Evolutionary conservation across 208 protist species (phyloP).

Genomic region (Strigomonas galati): DNA sequence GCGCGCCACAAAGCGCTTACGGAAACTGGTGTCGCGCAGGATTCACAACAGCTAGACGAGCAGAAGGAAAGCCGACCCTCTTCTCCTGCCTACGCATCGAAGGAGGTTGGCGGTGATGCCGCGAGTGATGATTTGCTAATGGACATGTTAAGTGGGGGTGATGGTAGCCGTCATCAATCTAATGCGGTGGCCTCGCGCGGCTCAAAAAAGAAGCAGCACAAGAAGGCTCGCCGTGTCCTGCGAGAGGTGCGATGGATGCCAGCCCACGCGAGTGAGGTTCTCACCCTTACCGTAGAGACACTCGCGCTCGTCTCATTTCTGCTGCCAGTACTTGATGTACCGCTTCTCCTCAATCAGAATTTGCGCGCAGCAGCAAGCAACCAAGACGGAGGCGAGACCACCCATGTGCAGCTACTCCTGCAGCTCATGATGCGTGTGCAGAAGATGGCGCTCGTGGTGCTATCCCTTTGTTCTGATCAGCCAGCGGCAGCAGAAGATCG

Average conservation of each 20-base stretch:
- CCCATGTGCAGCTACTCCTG: slow-evolving; percentile 21
- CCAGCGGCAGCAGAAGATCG: not conserved
- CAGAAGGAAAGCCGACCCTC: too few species aligned
- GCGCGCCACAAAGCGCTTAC: not conserved
- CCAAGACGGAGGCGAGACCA: not conserved
- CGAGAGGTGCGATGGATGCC: slow-evolving; percentile 65
- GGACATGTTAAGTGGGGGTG: slow-evolving; percentile 22
- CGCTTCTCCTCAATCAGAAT: not conserved
- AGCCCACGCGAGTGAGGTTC: slow-evolving; percentile 38
- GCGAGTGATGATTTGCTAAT: slow-evolving; percentile 27
- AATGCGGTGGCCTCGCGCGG: too few species aligned
- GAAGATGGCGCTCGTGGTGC: slow-evolving; percentile 35
- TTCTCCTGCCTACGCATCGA: too few species aligned
- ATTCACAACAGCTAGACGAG: too few species aligned
- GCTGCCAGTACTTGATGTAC: slow-evolving; percentile 36
- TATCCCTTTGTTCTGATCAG: slow-evolving; percentile 21
- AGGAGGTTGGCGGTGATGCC: not conserved
- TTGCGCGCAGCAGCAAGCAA: not conserved
- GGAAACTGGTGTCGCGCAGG: not conserved
- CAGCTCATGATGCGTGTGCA: slow-evolving; percentile 55
- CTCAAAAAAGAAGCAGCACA: not conserved
- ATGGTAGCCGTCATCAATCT: too few species aligned
- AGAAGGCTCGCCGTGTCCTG: not conserved
- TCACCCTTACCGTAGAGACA: slow-evolving; percentile 50
- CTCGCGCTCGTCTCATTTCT: slow-evolving; percentile 52